Base-by-base conservation (phyloP, 352 stramenopile species). In the Phytophthora foliorum region DNA sequence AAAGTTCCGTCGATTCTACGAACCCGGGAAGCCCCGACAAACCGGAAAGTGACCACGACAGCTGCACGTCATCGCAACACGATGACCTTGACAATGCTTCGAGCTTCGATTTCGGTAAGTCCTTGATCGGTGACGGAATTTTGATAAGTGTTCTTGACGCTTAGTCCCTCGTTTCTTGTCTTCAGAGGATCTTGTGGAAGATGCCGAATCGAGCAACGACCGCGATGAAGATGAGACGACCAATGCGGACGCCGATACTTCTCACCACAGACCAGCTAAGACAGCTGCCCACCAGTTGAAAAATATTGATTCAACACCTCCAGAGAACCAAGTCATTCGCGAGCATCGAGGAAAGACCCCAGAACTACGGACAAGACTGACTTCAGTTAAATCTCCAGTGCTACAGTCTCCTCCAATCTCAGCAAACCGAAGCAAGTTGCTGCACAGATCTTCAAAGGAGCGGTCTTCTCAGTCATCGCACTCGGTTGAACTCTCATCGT, bases 91-190 rank as follows among this genome's bases (percentile, higher is more conserved):
- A 64, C 22, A 34, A 64, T 29, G 63, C 63, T 38, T 68, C 59
- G 17, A 88, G 80, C 52, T 88, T 88, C 48, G 74, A 86, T 50
- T 88, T 88, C 52, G 80, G 80, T 88, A n/a, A 6, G 69, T 80
- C 50, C 38, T 53, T 27, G n/a, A 27, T 51, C 3, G 7, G 13
- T 39, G 9, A 9, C 21, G 17, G 42, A 49, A 22, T 21, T 9
- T 14, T 6, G 24, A 13, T 34, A 0, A 48, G 11, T 45, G 32
- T 17, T 44, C 19, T 55, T 63, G n/a, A 41, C 3, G 4, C 24
- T 67, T 45, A 60, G 9, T 39, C 10, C 7, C 9, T 13, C 7
- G 6, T 34, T 22, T 38, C 14, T 42, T 52, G 17, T 38, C 29
- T 44, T 1, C 29, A 88, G 77, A 72, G 7, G 75, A 86, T 56